Evolutionary conservation across 345 rosid species (phyloP).

Genomic region (Heritiera fomes): DNA sequence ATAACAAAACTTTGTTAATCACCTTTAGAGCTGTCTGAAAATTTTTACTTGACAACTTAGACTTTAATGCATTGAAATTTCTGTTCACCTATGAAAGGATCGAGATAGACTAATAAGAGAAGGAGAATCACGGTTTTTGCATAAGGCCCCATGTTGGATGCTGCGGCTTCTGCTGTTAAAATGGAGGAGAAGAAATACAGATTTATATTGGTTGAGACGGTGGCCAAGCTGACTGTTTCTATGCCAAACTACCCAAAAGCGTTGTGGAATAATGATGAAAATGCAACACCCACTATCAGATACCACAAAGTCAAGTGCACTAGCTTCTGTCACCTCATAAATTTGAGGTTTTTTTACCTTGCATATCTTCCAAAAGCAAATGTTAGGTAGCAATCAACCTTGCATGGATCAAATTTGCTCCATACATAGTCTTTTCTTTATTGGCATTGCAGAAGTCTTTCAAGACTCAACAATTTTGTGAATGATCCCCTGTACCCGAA

Average conservation of each 20-base stretch:
- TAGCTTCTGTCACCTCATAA: conserved; percentile 13
- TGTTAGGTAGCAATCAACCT: neutral
- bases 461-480: neutral
- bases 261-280: conserved; percentile 27
- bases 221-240: conserved; percentile 23
- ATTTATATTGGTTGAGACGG: conserved; percentile 34
- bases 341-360: conserved; percentile 4
- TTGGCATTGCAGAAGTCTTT: neutral
- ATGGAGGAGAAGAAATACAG: conserved; percentile 9
- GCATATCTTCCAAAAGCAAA: conserved; percentile 5
- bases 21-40: neutral
- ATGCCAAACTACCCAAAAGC: conserved; percentile 37
- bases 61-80: neutral
- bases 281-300: conserved; percentile 28
- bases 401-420: conserved; percentile 16
- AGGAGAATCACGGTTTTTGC: conserved; percentile 29
- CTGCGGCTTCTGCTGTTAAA: neutral
- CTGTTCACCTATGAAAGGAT: conserved; percentile 30
- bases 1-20: neutral
- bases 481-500: neutral
- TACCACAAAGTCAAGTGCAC: conserved; percentile 27
- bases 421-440: neutral
- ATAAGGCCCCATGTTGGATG: conserved; percentile 22
- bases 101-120: conserved; percentile 19
- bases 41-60: neutral